Percentiles rank a stretch among this genome's conserved stretches.
Conservation (phyloP, 163 green algal species). For the Scenedesmus sp. region DNA sequence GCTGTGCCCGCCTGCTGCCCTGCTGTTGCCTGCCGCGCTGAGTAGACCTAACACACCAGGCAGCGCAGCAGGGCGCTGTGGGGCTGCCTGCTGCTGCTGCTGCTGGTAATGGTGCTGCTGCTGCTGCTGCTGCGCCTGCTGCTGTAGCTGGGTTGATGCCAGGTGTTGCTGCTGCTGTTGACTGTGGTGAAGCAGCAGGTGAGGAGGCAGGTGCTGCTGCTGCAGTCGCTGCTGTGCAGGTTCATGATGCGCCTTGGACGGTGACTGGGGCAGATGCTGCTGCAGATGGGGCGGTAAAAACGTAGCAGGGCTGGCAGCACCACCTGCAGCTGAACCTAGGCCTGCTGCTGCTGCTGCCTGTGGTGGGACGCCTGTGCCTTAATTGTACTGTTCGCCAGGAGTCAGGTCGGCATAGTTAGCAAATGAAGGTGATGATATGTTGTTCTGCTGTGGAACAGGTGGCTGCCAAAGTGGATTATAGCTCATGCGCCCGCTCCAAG, state of each 20-base stretch:
- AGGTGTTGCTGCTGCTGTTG: not conserved
- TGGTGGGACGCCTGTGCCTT: not conserved
- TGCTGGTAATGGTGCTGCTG: not conserved
- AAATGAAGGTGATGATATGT: not conserved
- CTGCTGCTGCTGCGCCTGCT: not conserved
- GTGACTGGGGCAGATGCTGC: not conserved
- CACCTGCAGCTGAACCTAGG: not conserved
- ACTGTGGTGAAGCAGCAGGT: not conserved
- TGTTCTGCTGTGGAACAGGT: not conserved
- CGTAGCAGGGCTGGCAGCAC: not conserved
- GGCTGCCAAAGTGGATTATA: not conserved
- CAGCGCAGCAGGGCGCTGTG: not conserved
- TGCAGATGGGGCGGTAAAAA: not conserved
- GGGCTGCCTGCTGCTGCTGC: not conserved
- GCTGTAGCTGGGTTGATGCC: not conserved
- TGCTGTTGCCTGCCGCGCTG: not conserved
- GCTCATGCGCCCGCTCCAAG: not conserved
- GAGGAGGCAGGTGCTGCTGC: not conserved
- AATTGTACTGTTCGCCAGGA: not conserved
- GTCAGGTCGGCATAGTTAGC: not conserved
- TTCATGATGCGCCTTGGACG: not conserved
- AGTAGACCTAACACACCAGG: not conserved
- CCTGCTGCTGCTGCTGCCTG: not conserved
- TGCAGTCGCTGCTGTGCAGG: not conserved
- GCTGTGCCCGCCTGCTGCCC: not conserved